These are phyloP conservation scores for Capsicum chinense DNA, from an alignment of 257 asterid species.

Conservation along the genomic window DNA sequence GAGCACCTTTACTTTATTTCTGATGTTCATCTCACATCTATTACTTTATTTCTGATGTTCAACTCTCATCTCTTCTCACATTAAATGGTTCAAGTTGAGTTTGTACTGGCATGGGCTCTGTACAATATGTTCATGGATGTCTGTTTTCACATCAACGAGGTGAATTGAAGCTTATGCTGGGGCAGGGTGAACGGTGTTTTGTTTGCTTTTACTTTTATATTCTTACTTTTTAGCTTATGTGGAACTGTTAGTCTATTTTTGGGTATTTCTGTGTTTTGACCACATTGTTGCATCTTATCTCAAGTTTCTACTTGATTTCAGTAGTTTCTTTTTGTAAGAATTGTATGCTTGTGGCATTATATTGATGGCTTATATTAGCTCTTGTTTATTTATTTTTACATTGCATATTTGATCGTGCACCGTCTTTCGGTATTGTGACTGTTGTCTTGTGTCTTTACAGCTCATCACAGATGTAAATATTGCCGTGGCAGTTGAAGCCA, in stretches of 20 bases:
- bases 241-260: neutral
- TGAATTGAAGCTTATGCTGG: conserved; percentile 12
- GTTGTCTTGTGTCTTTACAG: conserved; percentile 57
- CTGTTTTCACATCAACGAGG: neutral
- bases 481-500: conserved; percentile 99
- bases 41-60: neutral
- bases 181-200: neutral
- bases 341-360: conserved; percentile 16
- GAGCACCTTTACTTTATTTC: neutral
- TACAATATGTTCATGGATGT: neutral
- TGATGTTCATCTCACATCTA: neutral
- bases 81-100: conserved; percentile 7
- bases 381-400: neutral
- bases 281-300: neutral
- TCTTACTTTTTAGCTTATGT: neutral
- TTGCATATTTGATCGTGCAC: conserved; percentile 25
- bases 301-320: neutral
- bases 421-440: conserved; percentile 29
- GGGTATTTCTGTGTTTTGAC: conserved; percentile 5
- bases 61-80: neutral
- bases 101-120: neutral
- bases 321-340: neutral
- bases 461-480: conserved; percentile 96
- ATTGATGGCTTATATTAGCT: neutral
- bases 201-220: neutral